Evolutionary conservation across 108 stramenopile species (phyloP).

Genomic region (Cyclotella kingstonii): DNA sequence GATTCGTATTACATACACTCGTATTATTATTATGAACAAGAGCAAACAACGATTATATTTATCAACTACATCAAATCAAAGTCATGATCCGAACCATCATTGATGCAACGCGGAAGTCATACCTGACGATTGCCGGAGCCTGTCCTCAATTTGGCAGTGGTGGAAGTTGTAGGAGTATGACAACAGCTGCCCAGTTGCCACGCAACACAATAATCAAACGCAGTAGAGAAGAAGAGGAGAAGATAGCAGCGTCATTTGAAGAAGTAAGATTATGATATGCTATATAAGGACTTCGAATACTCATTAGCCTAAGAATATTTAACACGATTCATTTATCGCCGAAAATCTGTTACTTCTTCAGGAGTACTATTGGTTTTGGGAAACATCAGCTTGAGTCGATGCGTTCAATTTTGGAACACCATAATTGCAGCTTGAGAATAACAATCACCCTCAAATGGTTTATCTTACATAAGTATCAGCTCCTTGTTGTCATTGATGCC

Average conservation of each 20-base stretch:
- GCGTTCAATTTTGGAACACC: too few relatives aligned
- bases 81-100: conserved; percentile 4
- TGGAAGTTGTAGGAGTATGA: neutral
- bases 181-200: conserved; percentile 3
- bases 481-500: too few relatives aligned
- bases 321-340: neutral
- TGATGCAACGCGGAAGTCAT: conserved; percentile 8
- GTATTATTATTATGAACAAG: too few relatives aligned
- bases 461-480: too few relatives aligned
- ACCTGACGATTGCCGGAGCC: conserved; percentile 11
- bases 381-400: too few relatives aligned
- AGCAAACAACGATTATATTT: neutral
- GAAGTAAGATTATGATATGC: conserved; percentile 5
- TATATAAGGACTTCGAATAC: neutral
- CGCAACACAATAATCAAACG: neutral
- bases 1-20: too few relatives aligned
- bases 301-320: neutral
- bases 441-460: neutral
- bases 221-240: conserved; percentile 15
- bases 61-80: neutral
- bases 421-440: neutral
- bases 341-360: neutral
- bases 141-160: conserved; percentile 24
- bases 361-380: conserved; percentile 27
- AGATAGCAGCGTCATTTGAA: neutral